phyloP scores from a whole-genome alignment of 305 asterid species.

The Solanum hybrid region DNA sequence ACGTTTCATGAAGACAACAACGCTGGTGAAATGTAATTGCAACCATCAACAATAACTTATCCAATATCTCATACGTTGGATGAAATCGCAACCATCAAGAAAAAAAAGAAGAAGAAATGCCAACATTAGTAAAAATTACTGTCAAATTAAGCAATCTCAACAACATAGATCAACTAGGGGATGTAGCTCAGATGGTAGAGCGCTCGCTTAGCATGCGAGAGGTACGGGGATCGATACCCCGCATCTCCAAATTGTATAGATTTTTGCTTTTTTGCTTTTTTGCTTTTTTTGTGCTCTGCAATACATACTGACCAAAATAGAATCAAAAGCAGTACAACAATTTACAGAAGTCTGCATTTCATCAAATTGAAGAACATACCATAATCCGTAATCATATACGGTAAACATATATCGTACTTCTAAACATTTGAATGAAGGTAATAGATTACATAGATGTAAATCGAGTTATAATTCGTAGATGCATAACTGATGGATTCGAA shows the following conservation, averaged over 20 bases:
- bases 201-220: conserved; percentile 99
- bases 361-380: neutral
- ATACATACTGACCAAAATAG: neutral
- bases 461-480: too few species aligned
- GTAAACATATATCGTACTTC: too few species aligned
- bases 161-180: conserved; percentile 14
- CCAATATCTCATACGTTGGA: neutral
- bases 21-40: neutral
- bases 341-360: neutral
- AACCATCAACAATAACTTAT: neutral
- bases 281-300: too few species aligned
- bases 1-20: neutral
- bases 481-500: neutral
- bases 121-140: neutral
- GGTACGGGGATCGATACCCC: conserved; percentile 99
- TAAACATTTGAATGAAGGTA: too few species aligned
- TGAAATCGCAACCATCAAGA: neutral
- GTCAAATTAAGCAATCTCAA: neutral
- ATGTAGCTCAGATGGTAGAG: conserved; percentile 98
- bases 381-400: too few species aligned
- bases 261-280: too few species aligned
- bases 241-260: conserved; percentile 37
- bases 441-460: too few species aligned
- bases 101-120: too few species aligned
- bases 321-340: neutral